phyloP scores from a whole-genome alignment of 371 early-diverging fungal species.

The Batkoa obscura region DNA sequence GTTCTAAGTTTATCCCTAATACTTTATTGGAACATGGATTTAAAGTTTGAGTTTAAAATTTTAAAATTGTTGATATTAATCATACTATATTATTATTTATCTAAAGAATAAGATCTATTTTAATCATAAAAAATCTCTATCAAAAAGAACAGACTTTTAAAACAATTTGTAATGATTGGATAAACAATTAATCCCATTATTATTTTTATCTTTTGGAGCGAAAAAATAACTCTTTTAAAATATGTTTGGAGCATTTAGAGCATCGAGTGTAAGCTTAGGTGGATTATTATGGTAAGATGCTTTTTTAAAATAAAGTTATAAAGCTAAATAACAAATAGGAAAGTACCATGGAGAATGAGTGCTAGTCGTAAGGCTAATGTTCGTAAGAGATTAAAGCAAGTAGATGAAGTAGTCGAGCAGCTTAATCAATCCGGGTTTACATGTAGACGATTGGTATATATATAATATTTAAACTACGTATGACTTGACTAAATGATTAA shows the following conservation, averaged over 20 bases:
- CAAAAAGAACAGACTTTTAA: too few relatives aligned
- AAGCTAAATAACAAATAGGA: constrained; percentile 14
- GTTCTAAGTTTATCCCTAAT: too few relatives aligned
- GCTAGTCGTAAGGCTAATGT: constrained; percentile 84
- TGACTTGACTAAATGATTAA: background rate
- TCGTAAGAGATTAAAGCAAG: constrained; percentile 73
- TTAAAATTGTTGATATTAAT: too few relatives aligned
- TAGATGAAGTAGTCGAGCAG: constrained; percentile 71
- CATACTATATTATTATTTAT: too few relatives aligned
- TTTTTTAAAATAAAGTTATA: background rate
- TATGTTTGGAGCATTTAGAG: constrained; percentile 3
- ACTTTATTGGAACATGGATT: too few relatives aligned
- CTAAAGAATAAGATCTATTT: too few relatives aligned
- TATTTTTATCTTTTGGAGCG: too few relatives aligned
- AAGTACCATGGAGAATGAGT: constrained; percentile 66
- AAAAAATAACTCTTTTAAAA: too few relatives aligned
- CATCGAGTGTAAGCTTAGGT: background rate
- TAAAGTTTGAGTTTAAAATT: too few relatives aligned
- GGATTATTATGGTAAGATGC: background rate
- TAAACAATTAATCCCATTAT: too few relatives aligned
- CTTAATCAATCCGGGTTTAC: constrained; percentile 70
- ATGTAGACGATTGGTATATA: constrained; percentile 57
- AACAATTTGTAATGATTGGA: too few relatives aligned
- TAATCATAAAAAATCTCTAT: too few relatives aligned
- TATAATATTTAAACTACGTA: background rate